These are phyloP conservation scores for Pseudognaphalium luteoalbum DNA, from an alignment of 129 eudicot species.

Conservation along the genomic window DNA sequence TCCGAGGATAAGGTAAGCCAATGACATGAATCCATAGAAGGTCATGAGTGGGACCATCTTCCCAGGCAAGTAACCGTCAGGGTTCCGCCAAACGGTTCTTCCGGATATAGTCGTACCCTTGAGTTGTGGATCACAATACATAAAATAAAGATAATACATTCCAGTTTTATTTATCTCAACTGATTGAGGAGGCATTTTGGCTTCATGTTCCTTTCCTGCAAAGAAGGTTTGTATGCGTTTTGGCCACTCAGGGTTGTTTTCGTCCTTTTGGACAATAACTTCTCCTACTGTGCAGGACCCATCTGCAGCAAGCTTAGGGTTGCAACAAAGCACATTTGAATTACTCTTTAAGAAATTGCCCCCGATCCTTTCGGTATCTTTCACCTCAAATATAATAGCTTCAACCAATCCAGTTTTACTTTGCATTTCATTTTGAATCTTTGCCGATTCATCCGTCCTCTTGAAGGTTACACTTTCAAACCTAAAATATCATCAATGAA, in stretches of 20 bases:
- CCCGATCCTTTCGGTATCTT: slow-evolving; percentile 64
- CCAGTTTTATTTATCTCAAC: slow-evolving; percentile 62
- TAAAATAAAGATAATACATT: slow-evolving; percentile 70
- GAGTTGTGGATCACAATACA: slow-evolving; percentile 69
- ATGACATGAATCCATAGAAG: slow-evolving; percentile 62
- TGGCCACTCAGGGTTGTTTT: slow-evolving; percentile 63
- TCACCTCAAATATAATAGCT: slow-evolving; percentile 64
- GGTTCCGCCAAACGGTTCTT: slow-evolving; percentile 69
- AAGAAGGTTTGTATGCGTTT: slow-evolving; percentile 59
- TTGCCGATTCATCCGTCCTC: slow-evolving; percentile 58
- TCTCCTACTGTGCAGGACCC: slow-evolving; percentile 65
- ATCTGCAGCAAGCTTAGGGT: slow-evolving; percentile 49
- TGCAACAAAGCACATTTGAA: slow-evolving; percentile 57
- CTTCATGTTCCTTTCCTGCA: slow-evolving; percentile 51
- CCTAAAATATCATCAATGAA: slow-evolving; percentile 36
- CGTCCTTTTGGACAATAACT: slow-evolving; percentile 49
- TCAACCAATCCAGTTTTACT: slow-evolving; percentile 57
- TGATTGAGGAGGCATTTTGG: slow-evolving; percentile 43
- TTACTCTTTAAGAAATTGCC: slow-evolving; percentile 44
- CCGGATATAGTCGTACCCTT: slow-evolving; percentile 58
- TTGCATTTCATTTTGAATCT: slow-evolving; percentile 57
- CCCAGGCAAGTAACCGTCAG: slow-evolving; percentile 73
- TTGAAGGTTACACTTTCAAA: slow-evolving; percentile 57
- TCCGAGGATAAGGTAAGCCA: slow-evolving; percentile 64
- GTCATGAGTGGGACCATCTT: slow-evolving; percentile 71